phyloP scores from a whole-genome alignment of 1,284 basidiomycete genomes.

The Xerocomus nothofagi region DNA sequence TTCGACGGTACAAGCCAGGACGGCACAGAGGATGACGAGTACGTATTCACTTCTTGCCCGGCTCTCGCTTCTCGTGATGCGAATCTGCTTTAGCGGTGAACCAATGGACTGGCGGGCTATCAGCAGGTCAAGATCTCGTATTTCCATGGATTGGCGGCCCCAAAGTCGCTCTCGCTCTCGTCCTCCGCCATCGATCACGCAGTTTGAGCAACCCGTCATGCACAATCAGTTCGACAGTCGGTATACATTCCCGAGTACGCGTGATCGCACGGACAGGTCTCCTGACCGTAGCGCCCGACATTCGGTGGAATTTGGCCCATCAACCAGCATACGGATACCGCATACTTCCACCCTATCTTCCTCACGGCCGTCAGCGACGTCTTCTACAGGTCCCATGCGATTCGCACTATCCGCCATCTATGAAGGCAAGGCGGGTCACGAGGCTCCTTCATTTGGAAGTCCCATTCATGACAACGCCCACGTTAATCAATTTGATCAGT shows the following conservation, averaged over 20 bases:
- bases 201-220: conserved; percentile 46
- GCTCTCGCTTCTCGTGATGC: conserved; percentile 21
- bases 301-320: conserved; percentile 30
- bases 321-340: conserved; percentile 53
- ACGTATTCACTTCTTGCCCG: conserved; percentile 44
- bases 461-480: conserved; percentile 39
- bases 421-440: conserved; percentile 48
- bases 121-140: conserved; percentile 89
- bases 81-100: conserved; percentile 42
- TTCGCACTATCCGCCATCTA: conserved; percentile 54
- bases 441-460: conserved; percentile 33
- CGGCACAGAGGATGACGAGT: conserved; percentile 70
- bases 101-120: conserved; percentile 94
- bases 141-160: conserved; percentile 83
- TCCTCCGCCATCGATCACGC: conserved; percentile 50
- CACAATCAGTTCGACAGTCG: conserved; percentile 44
- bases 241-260: conserved; percentile 41
- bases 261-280: conserved; percentile 21
- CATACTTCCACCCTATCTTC: conserved; percentile 46
- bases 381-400: conserved; percentile 36
- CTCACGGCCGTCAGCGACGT: conserved; percentile 50
- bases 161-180: conserved; percentile 73
- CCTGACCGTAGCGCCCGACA: conserved; percentile 33
- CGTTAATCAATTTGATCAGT: conserved; percentile 39
- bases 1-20: conserved; percentile 78